Percentiles rank a stretch among this genome's conserved stretches.
phyloP scores from a whole-genome alignment of 2,329 filamentous ascomycete genomes.

The Hymenoscyphus scutula region DNA sequence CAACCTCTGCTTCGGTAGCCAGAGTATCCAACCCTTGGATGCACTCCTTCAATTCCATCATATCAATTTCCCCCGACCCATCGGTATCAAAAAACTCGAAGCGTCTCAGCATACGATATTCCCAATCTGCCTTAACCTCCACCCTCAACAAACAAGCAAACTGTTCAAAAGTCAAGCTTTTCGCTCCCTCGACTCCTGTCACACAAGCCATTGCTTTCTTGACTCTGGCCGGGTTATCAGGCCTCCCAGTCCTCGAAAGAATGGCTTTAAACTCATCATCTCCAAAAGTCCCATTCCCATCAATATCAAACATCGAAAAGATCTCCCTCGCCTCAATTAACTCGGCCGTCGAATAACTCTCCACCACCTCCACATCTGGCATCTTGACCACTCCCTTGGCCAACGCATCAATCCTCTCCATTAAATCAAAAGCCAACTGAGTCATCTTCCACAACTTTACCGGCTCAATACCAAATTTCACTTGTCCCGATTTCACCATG shows the following conservation, averaged over 20 bases:
- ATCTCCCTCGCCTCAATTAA: constrained; percentile 14
- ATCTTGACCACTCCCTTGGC: constrained; percentile 7
- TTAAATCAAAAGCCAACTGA: constrained; percentile 13
- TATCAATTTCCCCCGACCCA: constrained; percentile 12
- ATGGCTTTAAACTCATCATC: constrained; percentile 12
- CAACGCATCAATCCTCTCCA: constrained; percentile 15
- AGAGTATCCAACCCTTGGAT: constrained; percentile 15
- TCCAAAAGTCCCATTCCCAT: constrained; percentile 16
- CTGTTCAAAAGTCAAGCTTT: constrained; percentile 12
- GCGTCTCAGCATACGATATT: constrained; percentile 5
- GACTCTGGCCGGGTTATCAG: no score
- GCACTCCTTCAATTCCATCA: constrained; percentile 16
- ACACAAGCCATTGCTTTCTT: constrained; percentile 4
- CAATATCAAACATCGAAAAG: constrained; percentile 15
- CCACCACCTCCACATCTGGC: not conserved
- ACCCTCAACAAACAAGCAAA: constrained; percentile 12
- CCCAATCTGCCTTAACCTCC: constrained; percentile 10
- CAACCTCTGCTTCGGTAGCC: constrained; percentile 4
- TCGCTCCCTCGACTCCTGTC: not conserved
- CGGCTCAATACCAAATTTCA: constrained; percentile 17
- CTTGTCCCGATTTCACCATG: constrained; percentile 9
- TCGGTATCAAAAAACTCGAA: constrained; percentile 14
- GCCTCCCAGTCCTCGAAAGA: not conserved
- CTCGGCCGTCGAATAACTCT: constrained; percentile 8
- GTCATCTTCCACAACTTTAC: constrained; percentile 14